Evolutionary conservation across 139 green algal genomes (phyloP), one percentile per base, ranked within the genome.

Genomic region (Chlorella sorokiniana): DNA sequence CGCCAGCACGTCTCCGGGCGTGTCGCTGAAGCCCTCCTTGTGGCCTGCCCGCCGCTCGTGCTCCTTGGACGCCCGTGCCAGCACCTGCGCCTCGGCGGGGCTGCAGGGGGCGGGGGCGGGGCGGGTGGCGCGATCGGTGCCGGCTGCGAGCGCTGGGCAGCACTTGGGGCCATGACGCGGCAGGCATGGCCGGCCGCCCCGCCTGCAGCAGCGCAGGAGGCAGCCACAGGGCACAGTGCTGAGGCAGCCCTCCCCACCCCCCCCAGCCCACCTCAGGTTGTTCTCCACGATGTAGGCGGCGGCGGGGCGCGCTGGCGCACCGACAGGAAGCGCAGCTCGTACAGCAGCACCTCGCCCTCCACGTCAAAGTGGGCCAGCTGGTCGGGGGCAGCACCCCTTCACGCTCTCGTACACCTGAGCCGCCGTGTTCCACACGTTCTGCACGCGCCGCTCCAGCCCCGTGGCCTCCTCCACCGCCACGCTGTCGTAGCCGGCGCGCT

Each of bases 21-120:
- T 69, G 69, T 90, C 74, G 1, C 44, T 72, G 82, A 97, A 97
- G 56, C 93, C 93, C 31, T 83, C 81, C 11, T 84, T 73, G 69
- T 87, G 84, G 37, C 84, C 76, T 3, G 83, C 62, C 7, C 93
- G 80, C 25, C 93, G 85, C 61, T 95, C 91, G 80, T 92, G 91
- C 82, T 97, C 93, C 86, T 96, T 96, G 65, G 95, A 88, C 18
- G 91, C 85, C 33, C 91, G 85, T 23, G 91, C 88, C 62, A 97
- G 81, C 37, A 92, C 63, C 44, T 77, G 51, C 44, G 31, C 16
- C 56, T 83, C 56, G 22, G 76, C 44, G 33, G 68, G 75, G 73
- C 73, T 79, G 73, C 73, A 56, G 48, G 48, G 16, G 48, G 48
- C 10, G 8, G 41, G 29, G 41, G 68, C 4, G 27, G 29, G 68